These are phyloP conservation scores for Cystoderma amianthinum DNA, from an alignment of 768 basidiomycete species.

Conservation along the genomic window DNA sequence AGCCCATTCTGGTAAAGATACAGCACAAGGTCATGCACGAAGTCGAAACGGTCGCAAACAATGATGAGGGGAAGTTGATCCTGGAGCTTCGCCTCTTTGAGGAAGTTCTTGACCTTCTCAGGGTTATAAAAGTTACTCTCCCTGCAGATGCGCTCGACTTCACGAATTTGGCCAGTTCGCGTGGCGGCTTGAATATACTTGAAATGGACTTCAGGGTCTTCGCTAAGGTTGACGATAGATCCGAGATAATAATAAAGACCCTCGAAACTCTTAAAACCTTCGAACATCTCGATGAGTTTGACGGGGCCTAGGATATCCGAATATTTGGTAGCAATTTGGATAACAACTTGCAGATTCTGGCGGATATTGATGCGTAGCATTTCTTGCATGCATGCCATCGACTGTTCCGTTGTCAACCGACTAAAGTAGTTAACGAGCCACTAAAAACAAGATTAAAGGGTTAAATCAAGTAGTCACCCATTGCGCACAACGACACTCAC, in stretches of 20 bases:
- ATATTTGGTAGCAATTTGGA: conserved; percentile 98
- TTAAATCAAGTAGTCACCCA: background rate
- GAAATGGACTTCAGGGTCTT: conserved; percentile 97
- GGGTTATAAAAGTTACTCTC: conserved; percentile 98
- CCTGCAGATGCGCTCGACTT: conserved; percentile 97
- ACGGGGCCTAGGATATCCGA: conserved; percentile 96
- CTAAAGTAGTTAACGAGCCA: conserved; percentile 99
- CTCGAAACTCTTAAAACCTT: conserved; percentile 95
- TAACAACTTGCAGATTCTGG: conserved; percentile 93
- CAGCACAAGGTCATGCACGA: conserved; percentile 96
- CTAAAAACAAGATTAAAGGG: conserved; percentile 24
- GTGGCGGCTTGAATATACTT: conserved; percentile 99
- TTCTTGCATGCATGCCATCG: conserved; percentile 92
- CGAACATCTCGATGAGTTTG: conserved; percentile 98
- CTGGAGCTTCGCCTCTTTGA: conserved; percentile 94
- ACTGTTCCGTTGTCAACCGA: conserved; percentile 93
- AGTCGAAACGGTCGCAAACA: conserved; percentile 99
- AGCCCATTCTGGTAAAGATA: conserved; percentile 98
- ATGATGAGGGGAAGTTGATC: conserved; percentile 99
- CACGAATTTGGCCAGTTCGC: conserved; percentile 95
- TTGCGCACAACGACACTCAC: conserved; percentile 32
- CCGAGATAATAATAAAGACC: conserved; percentile 99
- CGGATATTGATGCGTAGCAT: conserved; percentile 97
- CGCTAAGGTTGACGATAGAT: conserved; percentile 92
- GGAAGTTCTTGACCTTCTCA: conserved; percentile 99